Base-by-base conservation (phyloP, 305 asterid genomes). In the Rubia peregrina region DNA sequence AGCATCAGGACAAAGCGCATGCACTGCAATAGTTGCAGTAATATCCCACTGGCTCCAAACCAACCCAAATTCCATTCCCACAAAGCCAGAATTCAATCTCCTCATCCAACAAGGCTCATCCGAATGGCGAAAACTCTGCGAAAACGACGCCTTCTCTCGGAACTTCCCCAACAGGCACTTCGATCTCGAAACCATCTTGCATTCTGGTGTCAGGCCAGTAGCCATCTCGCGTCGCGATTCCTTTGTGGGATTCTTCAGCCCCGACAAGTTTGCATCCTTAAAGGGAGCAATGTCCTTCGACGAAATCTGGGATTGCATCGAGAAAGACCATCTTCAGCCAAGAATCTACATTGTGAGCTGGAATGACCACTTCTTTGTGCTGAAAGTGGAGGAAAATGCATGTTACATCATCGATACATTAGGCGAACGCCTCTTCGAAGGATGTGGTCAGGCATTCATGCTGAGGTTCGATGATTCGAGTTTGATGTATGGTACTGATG, bases 291-390 rank as follows among this genome's bases (percentile, higher is more conserved):
- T 86, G 91, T 84, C 91, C 0, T 86, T 89, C 21, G 88, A 89
- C 19, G 86, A 83, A 42, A 82, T 87, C 68, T 89, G 96, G 96
- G 68, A 79, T 13, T 83, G 78, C 66, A 83, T 87, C 1, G 42
- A 77, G 40, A 51, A 74, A 48, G 41, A 69, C 67, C 80, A 60
- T 4, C 82, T 82, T 19, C 44, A 61, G 66, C 46, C 56, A 0
- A 74, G 87, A 43, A 70, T 88, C 13, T 90, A 90, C 81, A 82
- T 86, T 17, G 85, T 89, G 19, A 88, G 92, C 14, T 89, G 96
- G 96, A 84, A 89, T 12, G 93, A 89, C 67, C 96, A 89, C 82
- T 85, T 89, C 82, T 86, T 88, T 67, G 89, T 88, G 73, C 62
- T 89, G 83, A 89, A 87, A 66, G 83, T 71, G 17, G 94, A 89